Evolutionary conservation across 371 early-diverging fungal species (phyloP).

Genomic region (Phascolomyces articulosus): DNA sequence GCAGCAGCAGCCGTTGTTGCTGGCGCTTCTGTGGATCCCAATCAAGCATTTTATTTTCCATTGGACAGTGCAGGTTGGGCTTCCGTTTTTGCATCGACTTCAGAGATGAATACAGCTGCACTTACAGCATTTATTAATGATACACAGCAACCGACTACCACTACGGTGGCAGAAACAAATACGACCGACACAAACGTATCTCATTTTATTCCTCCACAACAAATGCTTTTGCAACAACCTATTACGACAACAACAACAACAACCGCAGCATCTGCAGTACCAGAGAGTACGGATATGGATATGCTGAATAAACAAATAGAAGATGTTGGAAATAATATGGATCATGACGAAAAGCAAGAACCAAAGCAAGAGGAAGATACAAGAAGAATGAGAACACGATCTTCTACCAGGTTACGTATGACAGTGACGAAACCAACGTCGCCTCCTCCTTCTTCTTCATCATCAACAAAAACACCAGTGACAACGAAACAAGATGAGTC

Average conservation of each 20-base stretch:
- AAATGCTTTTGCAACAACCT: slow-evolving; percentile 2
- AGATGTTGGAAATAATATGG: background rate
- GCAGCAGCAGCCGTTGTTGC: slow-evolving; percentile 10
- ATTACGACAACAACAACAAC: background rate
- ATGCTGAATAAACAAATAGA: background rate
- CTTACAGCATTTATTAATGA: slow-evolving; percentile 3
- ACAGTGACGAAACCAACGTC: slow-evolving; percentile 8
- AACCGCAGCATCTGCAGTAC: background rate
- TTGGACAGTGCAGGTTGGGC: slow-evolving; percentile 18
- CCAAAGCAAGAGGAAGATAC: slow-evolving; percentile 7
- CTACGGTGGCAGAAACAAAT: slow-evolving; percentile 1
- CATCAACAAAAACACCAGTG: no score
- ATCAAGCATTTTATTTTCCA: slow-evolving; percentile 19
- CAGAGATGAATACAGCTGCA: slow-evolving; percentile 9
- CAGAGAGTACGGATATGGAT: background rate
- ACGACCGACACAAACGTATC: background rate
- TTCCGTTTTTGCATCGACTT: slow-evolving; percentile 7
- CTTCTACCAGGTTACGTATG: slow-evolving; percentile 9
- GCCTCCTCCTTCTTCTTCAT: background rate
- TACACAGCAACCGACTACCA: background rate
- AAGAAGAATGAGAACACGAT: slow-evolving; percentile 19
- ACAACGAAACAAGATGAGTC: no score
- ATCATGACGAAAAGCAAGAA: background rate
- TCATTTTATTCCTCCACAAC: slow-evolving; percentile 4
- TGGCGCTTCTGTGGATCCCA: background rate